Evolutionary conservation across 768 basidiomycete genomes (phyloP), one percentile per base, ranked within the genome.

Genomic region (Mrakia blollopis): DNA sequence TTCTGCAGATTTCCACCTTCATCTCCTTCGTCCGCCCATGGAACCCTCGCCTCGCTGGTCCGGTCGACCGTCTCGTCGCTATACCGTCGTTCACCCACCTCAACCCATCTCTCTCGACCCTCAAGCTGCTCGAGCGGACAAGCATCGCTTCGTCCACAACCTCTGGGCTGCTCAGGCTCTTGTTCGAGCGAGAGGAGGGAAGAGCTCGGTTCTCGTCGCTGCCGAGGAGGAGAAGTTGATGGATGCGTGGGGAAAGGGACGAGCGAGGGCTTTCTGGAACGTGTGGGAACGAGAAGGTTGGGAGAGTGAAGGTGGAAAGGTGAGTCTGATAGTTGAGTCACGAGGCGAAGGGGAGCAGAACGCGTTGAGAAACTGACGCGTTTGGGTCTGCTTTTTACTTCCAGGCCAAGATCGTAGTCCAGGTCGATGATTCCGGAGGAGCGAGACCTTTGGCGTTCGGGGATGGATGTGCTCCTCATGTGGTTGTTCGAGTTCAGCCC

Each of bases 121-220:
- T 25, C 83, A 85, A 0, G 87, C 88, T 73, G 88, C 89, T 6
- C 87, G 88, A 75, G 82, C 81, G 10, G 91, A 92, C 82, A 96
- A 95, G 83, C 87, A 87, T 57, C 88, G 91, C 13, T 98, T 98
- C 81, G 84, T 98, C 44, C 90, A 93, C 79, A 94, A 93, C 81
- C 84, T 98, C 16, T 98, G 94, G 94, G 87, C 87, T 61, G 90
- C 89, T 32, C 94, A 98, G 82, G 93, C 93, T 11, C 88, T 87
- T 67, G 91, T 91, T 79, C 87, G 94, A 76, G 88, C 92, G 2
- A 88, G 88, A 72, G 83, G 86, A 11, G 91, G 47, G 77, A 78
- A 60, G 73, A 76, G 60, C 35, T 39, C 79, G 37, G 79, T 80
- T 78, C 87, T 91, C 7, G 88, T 91, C 25, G 92, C 92, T 76